Percentiles rank a stretch among this genome's conserved stretches.
phyloP scores from a whole-genome alignment of 1,139 yeast genomes.

The Diutina mesorugosa region DNA sequence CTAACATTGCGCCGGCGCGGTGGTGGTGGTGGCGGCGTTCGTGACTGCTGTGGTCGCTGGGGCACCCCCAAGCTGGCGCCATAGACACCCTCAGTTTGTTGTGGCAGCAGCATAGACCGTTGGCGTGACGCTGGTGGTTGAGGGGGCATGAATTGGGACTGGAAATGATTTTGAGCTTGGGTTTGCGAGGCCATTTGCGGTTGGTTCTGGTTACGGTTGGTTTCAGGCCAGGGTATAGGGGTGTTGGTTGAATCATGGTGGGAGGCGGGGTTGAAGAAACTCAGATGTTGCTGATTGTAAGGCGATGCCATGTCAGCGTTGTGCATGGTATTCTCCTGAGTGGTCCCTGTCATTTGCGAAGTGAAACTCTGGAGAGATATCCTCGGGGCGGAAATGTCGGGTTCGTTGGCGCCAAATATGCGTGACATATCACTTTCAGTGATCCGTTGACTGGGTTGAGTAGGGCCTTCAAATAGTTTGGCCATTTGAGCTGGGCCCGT shows the following conservation, averaged over 20 bases:
- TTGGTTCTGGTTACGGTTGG: background rate
- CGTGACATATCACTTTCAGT: background rate
- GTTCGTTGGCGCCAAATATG: background rate
- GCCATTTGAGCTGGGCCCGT: slow-evolving; percentile 43
- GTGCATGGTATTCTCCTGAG: slow-evolving; percentile 24
- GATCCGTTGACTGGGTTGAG: background rate
- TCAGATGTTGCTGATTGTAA: background rate
- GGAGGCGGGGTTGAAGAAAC: background rate
- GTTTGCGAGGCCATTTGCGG: background rate
- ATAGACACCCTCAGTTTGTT: background rate
- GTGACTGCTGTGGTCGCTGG: slow-evolving; percentile 6
- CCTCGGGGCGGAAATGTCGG: slow-evolving; percentile 10
- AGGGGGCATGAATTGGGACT: slow-evolving; percentile 22
- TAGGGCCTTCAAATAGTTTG: slow-evolving; percentile 4
- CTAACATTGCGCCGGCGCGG: slow-evolving; percentile 16
- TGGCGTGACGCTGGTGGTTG: slow-evolving; percentile 23
- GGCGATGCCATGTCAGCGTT: slow-evolving; percentile 14
- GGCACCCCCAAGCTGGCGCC: slow-evolving; percentile 5
- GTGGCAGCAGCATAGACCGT: slow-evolving; percentile 33
- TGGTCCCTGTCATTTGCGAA: slow-evolving; percentile 32
- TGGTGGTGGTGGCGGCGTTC: slow-evolving; percentile 34
- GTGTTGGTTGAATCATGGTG: background rate
- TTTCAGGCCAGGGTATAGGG: background rate
- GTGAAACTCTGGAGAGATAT: slow-evolving; percentile 30
- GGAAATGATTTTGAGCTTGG: background rate